Base-by-base conservation (phyloP, 441 rosid species). In the Brassica balearica region DNA sequence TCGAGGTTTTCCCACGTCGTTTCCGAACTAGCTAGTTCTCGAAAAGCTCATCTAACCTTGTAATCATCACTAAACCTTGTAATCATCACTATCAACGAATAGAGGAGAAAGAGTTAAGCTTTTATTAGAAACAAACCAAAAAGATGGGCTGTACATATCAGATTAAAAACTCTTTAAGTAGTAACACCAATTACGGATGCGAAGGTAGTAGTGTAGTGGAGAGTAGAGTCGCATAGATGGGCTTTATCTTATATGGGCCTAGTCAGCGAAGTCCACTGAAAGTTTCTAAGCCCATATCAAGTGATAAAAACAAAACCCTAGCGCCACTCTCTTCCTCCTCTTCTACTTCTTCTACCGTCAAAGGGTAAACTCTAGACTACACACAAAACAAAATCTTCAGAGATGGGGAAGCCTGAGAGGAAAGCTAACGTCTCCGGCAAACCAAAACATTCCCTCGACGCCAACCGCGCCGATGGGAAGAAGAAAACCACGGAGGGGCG, bases 391-490 rank as follows among this genome's bases (percentile, higher is more conserved):
- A 32, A 59, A 38, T 0, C 9, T 0, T 8, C 27, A 22, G 59
- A 72, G 74, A 93, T 89, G 98, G 84, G 17, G 84, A 92, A 88
- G 86, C 77, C 65, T 76, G 93, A 92, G 89, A 89, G 9, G 89
- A 90, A 84, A 72, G 83, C 84, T 23, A 94, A 87, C 72, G 86
- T 87, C 0, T 91, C 97, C 3, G 97, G 97, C 0, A 93, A 92
- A 82, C 97, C 97, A 22, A 95, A 93, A 85, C 98, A 90, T 74
- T 91, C 97, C 0, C 93, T 95, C 7, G 95, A 93, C 78, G 88
- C 84, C 3, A 93, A 95, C 80, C 89, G 97, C 0, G 82, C 80
- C 20, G 91, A 90, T 85, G 95, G 89, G 12, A 84, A 84, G 61
- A 75, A 80, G 74, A 80, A 76, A 71, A 76, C 77, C 53, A 79